Conservation (phyloP, 192 early-diverging fungal genomes). For the Backusella macrospora region DNA sequence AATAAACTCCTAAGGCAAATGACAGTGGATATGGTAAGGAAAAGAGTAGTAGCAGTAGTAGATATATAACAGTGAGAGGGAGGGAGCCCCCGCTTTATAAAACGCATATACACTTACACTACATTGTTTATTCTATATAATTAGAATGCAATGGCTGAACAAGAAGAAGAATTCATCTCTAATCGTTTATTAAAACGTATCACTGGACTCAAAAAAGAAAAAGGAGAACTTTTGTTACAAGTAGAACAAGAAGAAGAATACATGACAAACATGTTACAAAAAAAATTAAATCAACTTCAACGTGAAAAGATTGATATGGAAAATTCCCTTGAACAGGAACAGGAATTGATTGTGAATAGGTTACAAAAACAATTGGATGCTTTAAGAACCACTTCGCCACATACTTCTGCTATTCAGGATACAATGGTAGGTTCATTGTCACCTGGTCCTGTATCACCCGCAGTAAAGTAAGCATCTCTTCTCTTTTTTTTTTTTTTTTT, state of each 20-base stretch:
- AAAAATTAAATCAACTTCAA: conserved; percentile 74
- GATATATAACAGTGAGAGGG: background rate
- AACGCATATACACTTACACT: too few species aligned
- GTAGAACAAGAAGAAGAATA: conserved; percentile 84
- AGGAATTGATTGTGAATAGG: conserved; percentile 89
- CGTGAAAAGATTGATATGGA: conserved; percentile 92
- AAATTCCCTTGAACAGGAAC: conserved; percentile 86
- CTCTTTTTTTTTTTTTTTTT: too few species aligned
- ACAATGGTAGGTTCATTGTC: conserved; percentile 20
- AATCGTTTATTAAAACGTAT: conserved; percentile 77
- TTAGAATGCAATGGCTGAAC: conserved; percentile 58
- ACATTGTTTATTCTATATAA: background rate
- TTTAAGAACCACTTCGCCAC: conserved; percentile 41
- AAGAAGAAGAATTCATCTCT: conserved; percentile 76
- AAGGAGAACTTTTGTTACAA: conserved; percentile 70
- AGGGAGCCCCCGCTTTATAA: too few species aligned
- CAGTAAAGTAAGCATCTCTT: background rate
- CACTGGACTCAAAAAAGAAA: conserved; percentile 75
- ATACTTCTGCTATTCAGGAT: conserved; percentile 1
- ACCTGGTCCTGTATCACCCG: conserved; percentile 15
- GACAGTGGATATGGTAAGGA: conserved; percentile 54
- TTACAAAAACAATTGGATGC: conserved; percentile 81
- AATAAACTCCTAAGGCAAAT: conserved; percentile 58
- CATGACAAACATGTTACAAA: conserved; percentile 76
- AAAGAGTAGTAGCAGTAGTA: background rate